phyloP scores from a whole-genome alignment of 2,329 filamentous ascomycete species.

The Lizonia empirigonia region DNA sequence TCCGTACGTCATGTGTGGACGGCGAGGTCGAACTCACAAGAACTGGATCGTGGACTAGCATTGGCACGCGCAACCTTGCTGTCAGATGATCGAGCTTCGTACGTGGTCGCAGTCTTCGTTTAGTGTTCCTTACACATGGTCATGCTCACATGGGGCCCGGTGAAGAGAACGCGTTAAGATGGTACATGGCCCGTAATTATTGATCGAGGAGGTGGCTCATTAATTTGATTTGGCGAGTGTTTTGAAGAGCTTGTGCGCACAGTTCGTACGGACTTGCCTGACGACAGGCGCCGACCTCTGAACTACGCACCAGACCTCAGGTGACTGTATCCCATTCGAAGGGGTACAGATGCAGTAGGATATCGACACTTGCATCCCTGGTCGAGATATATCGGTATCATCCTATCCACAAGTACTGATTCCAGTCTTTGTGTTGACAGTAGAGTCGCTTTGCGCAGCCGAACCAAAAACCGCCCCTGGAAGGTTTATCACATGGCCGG shows the following conservation, averaged over 20 bases:
- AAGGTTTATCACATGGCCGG: not conserved
- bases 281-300: too few relatives aligned
- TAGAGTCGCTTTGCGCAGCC: too few relatives aligned
- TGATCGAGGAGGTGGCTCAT: too few relatives aligned
- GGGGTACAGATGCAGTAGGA: not conserved
- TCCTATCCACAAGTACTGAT: not conserved
- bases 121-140: not conserved
- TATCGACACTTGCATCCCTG: not conserved
- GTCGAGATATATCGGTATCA: not conserved
- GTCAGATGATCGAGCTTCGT: not conserved
- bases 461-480: not conserved
- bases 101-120: not conserved
- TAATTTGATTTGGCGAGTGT: too few relatives aligned
- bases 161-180: not conserved
- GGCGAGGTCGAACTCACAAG: not conserved
- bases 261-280: too few relatives aligned
- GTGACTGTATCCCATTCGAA: too few relatives aligned
- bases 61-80: not conserved
- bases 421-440: not conserved
- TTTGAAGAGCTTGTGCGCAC: too few relatives aligned
- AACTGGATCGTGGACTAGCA: not conserved
- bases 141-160: not conserved
- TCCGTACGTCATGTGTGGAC: not conserved
- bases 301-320: too few relatives aligned
- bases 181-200: not conserved